phyloP scores from a whole-genome alignment of 2,329 filamentous ascomycete species.

The Cercospora janseana region DNA sequence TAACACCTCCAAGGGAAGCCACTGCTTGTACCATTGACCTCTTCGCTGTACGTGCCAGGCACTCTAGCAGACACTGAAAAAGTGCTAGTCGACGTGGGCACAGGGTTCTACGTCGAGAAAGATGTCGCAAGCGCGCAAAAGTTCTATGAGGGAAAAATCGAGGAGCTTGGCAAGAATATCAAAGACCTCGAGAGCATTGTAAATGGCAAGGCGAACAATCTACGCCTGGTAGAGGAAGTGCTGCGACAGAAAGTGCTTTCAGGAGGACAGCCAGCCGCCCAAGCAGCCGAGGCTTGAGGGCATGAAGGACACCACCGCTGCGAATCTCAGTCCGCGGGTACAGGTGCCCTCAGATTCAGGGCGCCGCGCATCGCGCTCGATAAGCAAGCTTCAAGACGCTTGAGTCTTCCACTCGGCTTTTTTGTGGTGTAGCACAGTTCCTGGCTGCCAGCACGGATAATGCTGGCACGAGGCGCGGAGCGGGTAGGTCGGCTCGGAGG shows the following conservation, averaged over 20 bases:
- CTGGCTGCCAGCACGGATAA: no score
- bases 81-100: slow-evolving; percentile 89
- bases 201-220: slow-evolving; percentile 75
- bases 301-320: no score
- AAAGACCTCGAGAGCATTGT: slow-evolving; percentile 68
- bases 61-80: slow-evolving; percentile 69
- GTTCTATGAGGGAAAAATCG: slow-evolving; percentile 68
- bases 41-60: slow-evolving; percentile 89
- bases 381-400: no score
- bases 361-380: no score
- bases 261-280: slow-evolving; percentile 26
- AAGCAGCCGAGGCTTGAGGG: slow-evolving; percentile 15
- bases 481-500: no score
- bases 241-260: slow-evolving; percentile 42
- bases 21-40: slow-evolving; percentile 90
- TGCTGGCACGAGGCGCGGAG: no score
- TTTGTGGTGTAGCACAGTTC: no score
- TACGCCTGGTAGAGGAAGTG: slow-evolving; percentile 88
- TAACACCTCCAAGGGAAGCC: slow-evolving; percentile 48
- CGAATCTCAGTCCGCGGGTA: no score
- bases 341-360: no score
- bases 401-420: no score
- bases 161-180: slow-evolving; percentile 63
- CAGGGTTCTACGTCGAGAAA: slow-evolving; percentile 94
- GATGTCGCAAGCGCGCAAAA: slow-evolving; percentile 59